These are phyloP conservation scores for Fusarium musae DNA, from an alignment of 2,329 filamentous ascomycete genomes.

Conservation along the genomic window DNA sequence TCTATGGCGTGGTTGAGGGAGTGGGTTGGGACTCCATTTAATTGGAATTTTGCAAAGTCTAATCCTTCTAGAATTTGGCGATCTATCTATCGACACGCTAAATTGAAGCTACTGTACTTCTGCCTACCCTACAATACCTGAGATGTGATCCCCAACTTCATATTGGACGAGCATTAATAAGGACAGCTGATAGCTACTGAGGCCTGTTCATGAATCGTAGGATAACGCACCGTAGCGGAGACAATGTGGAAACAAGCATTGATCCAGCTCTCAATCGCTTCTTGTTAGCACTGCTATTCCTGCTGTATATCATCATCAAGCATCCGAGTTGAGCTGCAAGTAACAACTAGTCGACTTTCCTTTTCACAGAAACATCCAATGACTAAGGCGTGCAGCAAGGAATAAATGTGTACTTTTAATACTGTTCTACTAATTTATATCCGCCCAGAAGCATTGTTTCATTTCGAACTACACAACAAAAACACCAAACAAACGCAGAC, in stretches of 20 bases:
- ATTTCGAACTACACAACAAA: background rate
- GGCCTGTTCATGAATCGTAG: background rate
- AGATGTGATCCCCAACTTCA: background rate
- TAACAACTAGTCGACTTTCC: background rate
- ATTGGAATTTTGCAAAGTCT: slow-evolving; percentile 27
- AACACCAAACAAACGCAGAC: background rate
- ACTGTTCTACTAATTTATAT: background rate
- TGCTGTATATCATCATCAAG: too few relatives aligned
- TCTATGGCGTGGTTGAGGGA: slow-evolving; percentile 20
- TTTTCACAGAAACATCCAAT: too few relatives aligned
- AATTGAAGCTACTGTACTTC: background rate
- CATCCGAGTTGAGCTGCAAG: background rate
- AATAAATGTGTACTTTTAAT: background rate
- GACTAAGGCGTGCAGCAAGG: background rate
- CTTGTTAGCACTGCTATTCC: background rate
- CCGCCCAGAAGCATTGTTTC: background rate
- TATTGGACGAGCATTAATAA: background rate
- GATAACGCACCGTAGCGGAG: background rate
- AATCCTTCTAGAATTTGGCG: slow-evolving; percentile 12
- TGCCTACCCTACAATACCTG: slow-evolving; percentile 1
- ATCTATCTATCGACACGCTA: background rate
- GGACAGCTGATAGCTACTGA: background rate
- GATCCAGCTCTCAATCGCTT: background rate
- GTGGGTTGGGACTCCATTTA: slow-evolving; percentile 27
- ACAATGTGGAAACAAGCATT: background rate